A percentile compares a stretch with the other conserved stretches of the same genome.
These are phyloP conservation scores for Candida taoyuanica DNA, from an alignment of 805 yeast species.

Conservation along the genomic window DNA sequence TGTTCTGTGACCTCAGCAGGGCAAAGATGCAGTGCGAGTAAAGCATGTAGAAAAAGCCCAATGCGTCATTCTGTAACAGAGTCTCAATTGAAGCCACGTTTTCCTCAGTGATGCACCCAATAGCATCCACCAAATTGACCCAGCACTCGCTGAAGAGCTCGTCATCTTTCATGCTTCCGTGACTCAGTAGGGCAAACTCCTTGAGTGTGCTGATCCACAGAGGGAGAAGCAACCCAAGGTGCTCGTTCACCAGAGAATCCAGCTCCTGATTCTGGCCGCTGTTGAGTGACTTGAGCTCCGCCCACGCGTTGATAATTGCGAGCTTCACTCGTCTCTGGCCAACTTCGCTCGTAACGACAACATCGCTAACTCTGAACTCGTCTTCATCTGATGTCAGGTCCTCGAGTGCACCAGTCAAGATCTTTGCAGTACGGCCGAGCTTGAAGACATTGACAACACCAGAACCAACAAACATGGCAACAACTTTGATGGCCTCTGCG, in stretches of 20 bases:
- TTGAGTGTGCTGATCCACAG: slow-evolving; percentile 75
- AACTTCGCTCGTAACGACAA: slow-evolving; percentile 40
- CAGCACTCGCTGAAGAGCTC: slow-evolving; percentile 55
- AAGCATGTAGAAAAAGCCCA: slow-evolving; percentile 69
- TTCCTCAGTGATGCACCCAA: slow-evolving; percentile 57
- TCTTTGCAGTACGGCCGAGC: slow-evolving; percentile 52
- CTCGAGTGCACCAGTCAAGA: slow-evolving; percentile 63
- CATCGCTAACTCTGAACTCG: slow-evolving; percentile 50
- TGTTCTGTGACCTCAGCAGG: slow-evolving; percentile 40
- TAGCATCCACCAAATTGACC: slow-evolving; percentile 73
- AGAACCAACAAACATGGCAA: slow-evolving; percentile 71
- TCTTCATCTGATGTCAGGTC: slow-evolving; percentile 35
- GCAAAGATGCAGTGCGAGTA: slow-evolving; percentile 83
- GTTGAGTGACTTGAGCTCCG: slow-evolving; percentile 43
- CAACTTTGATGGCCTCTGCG: slow-evolving; percentile 69
- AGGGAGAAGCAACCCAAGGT: slow-evolving; percentile 58
- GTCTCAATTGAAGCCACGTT: slow-evolving; percentile 41
- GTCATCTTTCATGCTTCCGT: slow-evolving; percentile 33
- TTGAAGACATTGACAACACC: slow-evolving; percentile 46
- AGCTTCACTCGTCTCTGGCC: slow-evolving; percentile 48
- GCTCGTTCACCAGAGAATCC: slow-evolving; percentile 45
- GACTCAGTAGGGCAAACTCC: slow-evolving; percentile 63
- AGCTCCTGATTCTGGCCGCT: slow-evolving; percentile 35
- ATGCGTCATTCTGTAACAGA: slow-evolving; percentile 51
- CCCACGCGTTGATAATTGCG: slow-evolving; percentile 70